Base-by-base conservation (phyloP, 179 eudicot genomes). In the Sideroxylon spinosum region DNA sequence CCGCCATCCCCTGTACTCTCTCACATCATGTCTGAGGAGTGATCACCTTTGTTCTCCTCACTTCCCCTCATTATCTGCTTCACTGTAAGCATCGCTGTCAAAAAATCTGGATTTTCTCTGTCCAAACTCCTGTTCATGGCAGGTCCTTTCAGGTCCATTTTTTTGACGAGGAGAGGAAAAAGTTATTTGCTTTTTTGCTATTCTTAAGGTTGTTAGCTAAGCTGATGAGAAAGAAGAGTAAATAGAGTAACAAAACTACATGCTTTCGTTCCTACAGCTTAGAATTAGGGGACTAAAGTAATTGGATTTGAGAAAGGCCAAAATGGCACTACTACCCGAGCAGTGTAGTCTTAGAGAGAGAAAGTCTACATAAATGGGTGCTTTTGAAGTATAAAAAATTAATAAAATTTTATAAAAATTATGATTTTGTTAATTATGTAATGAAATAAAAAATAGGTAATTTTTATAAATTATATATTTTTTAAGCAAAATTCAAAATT, bases 71-170 rank as follows among this genome's bases (percentile, higher is more conserved):
- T 74, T 81, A 71, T 76, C 87, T 85, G 81, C 76, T 60, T 75
- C 81, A 76, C 80, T 84, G 85, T 80, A 83, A 87, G 85, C 85
- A 86, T 80, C 74, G 83, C 70, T 75, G 84, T 82, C 82, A 84
- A 84, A 78, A 84, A 76, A 78, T 81, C 78, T 75, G 80, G 84
- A 79, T 63, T 84, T 77, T 44, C 78, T 81, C 83, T 82, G 83
- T 73, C 78, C 72, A 84, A 82, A 80, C 82, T 83, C 65, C 88
- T 87, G 89, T 85, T 80, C 81, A 83, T 86, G 86, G 78, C 88
- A 84, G 86, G 78, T 25, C 71, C 52, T 75, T 50, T 67, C 53
- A 73, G 77, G 81, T 68, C 81, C 71, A 62, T 71, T 71, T 67
- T 69, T 23, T 25, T n/a, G 17, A 59, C 66, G 60, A 20, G 46